Evolutionary conservation across 805 yeast genomes (phyloP).

Genomic region (Saccharomycopsis olivae): DNA sequence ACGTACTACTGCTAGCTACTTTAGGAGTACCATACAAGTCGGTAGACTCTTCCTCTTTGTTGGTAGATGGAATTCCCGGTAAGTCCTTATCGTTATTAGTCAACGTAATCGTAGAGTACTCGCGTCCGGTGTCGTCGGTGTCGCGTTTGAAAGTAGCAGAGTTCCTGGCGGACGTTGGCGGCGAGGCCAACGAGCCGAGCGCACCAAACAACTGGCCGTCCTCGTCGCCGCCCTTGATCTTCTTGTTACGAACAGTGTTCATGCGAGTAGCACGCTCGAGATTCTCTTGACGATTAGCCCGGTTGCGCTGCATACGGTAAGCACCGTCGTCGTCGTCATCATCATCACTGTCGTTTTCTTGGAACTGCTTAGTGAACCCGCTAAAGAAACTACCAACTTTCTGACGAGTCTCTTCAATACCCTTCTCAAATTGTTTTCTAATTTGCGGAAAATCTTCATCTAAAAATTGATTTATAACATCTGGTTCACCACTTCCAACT

Average conservation of each 20-base stretch:
- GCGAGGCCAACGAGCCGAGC: slow-evolving; percentile 18
- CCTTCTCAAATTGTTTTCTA: slow-evolving; percentile 57
- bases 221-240: slow-evolving; percentile 18
- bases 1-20: not conserved
- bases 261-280: not conserved
- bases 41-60: not conserved
- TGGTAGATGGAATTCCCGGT: slow-evolving; percentile 13
- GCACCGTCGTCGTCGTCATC: slow-evolving; percentile 14
- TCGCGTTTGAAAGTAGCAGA: slow-evolving; percentile 16
- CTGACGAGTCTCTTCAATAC: slow-evolving; percentile 70
- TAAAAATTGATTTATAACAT: slow-evolving; percentile 37
- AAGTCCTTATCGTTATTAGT: slow-evolving; percentile 14
- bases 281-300: slow-evolving; percentile 1
- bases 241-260: slow-evolving; percentile 7
- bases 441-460: slow-evolving; percentile 47
- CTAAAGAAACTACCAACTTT: slow-evolving; percentile 73
- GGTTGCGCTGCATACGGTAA: not conserved
- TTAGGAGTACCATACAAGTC: too few species aligned
- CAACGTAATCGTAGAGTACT: slow-evolving; percentile 9
- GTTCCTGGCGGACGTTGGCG: slow-evolving; percentile 17
- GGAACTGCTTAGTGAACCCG: slow-evolving; percentile 45
- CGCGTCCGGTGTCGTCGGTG: not conserved
- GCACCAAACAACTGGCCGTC: slow-evolving; percentile 17
- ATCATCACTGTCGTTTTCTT: slow-evolving; percentile 23
- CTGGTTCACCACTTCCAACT: slow-evolving; percentile 6